These are phyloP conservation scores for Metschnikowia picachoensis DNA, from an alignment of 805 yeast genomes.

Conservation along the genomic window DNA sequence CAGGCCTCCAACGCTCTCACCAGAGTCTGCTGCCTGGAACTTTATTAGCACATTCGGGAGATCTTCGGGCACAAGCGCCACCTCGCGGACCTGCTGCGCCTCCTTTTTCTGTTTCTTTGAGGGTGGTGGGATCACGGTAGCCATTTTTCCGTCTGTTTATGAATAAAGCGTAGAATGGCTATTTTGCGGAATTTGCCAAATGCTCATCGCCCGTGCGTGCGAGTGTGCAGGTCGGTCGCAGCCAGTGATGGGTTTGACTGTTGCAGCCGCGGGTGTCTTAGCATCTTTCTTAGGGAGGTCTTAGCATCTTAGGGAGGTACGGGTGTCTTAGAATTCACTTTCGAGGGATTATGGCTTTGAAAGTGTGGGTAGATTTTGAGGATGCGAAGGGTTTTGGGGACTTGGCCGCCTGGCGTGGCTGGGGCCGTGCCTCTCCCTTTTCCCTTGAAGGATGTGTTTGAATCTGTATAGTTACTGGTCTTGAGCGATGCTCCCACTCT, in stretches of 20 bases:
- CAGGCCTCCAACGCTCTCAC: constrained; percentile 78
- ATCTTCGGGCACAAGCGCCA: constrained; percentile 68
- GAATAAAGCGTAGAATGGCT: background rate
- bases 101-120: constrained; percentile 81
- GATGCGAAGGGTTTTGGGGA: too few species aligned
- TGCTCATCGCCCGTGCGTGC: constrained; percentile 16
- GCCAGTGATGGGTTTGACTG: background rate
- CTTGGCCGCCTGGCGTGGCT: too few species aligned
- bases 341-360: too few species aligned
- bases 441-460: too few species aligned
- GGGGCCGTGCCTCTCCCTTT: too few species aligned
- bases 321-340: too few species aligned
- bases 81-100: constrained; percentile 78
- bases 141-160: constrained; percentile 46
- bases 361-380: too few species aligned
- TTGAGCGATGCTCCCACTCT: too few species aligned
- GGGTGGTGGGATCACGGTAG: constrained; percentile 91
- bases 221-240: constrained; percentile 8
- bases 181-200: constrained; percentile 1
- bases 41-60: constrained; percentile 83
- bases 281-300: too few species aligned
- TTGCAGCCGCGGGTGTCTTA: too few species aligned
- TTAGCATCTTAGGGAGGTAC: too few species aligned
- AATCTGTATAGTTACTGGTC: too few species aligned
- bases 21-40: constrained; percentile 92